These are phyloP conservation scores for Fusarium succisae DNA, from an alignment of 2,329 filamentous ascomycete genomes.

Conservation along the genomic window DNA sequence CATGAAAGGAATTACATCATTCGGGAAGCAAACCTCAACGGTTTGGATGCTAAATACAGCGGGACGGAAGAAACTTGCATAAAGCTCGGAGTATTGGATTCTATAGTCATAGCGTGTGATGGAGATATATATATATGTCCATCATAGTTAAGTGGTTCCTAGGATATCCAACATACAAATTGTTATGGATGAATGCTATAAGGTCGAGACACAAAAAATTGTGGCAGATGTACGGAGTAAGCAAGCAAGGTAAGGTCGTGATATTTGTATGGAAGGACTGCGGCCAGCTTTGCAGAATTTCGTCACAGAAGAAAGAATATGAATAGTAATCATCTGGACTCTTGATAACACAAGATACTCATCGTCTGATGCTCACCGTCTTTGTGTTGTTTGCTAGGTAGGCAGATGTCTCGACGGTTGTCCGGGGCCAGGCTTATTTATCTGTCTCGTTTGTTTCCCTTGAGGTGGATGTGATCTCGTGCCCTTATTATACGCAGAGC, in stretches of 20 bases:
- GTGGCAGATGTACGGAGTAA: neutral
- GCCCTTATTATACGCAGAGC: conserved; percentile 12
- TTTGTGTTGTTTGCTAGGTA: neutral
- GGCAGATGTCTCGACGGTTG: neutral
- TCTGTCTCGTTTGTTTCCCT: conserved; percentile 6
- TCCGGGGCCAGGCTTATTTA: neutral
- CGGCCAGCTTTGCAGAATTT: neutral
- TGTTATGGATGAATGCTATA: neutral
- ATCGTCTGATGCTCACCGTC: neutral
- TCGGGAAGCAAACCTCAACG: neutral
- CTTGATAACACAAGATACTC: neutral
- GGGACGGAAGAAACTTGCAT: neutral
- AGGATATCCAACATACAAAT: neutral
- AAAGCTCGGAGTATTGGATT: neutral
- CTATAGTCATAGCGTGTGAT: neutral
- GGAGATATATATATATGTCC: neutral
- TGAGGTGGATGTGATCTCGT: conserved; percentile 30
- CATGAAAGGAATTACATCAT: conserved; percentile 35
- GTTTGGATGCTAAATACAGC: neutral
- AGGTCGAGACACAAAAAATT: neutral
- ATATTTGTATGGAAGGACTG: neutral
- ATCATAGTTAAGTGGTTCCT: neutral
- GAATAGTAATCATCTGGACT: neutral
- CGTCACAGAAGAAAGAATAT: neutral
- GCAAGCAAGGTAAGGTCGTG: neutral